Evolutionary conservation across 2,329 filamentous ascomycete genomes (phyloP), one percentile per base, ranked within the genome.

Genomic region (Xylariaceae sp.): DNA sequence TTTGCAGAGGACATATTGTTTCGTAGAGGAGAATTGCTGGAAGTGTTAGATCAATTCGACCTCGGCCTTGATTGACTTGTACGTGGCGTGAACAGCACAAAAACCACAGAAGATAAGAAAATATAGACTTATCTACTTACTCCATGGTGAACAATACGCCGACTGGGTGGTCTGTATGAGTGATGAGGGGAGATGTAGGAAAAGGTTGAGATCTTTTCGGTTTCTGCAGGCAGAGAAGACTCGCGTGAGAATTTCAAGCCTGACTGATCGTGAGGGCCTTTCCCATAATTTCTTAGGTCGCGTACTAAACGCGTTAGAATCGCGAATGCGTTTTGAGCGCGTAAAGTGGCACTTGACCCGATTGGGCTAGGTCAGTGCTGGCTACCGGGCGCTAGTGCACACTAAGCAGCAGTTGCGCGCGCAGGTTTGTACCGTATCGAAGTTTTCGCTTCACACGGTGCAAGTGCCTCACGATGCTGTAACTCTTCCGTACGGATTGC

Each of bases 1-100:
- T 96, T 96, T 68, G 87, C 91, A 65, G 92, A 92, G 62, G 88
- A 86, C 80, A 89, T 88, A 76, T 87, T 91, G 67, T 86, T 82
- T 74, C 88, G 87, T 62, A 95, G 82, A 73, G 92, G 92, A 73
- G 91, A 95, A 71, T 62, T 62, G 57, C 61, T 63, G 18, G 7
- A 35, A 15, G 18, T n/a, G 23, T 30, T 30, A 30, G 23, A 30
- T 30, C 23, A 30, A 30, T 30, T 30, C 23, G 23, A 30, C 23
- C 5, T 30, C 3, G 23, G 23, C 23, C 23, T 30, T 30, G 23
- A 30, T 30, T 30, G 23, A 30, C 23, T 30, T 30, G 8, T 10
- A 50, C 13, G 11, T 11, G n/a, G 10, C 42, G 13, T 5, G 13
- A n/a, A 11, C 13, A 45, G 42, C 13, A 15, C 9, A 50, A 23